A percentile compares a stretch with the other conserved stretches of the same genome.
These are phyloP conservation scores for Mortierella sp. DNA, from an alignment of 371 early-diverging fungal species.

Conservation along the genomic window DNA sequence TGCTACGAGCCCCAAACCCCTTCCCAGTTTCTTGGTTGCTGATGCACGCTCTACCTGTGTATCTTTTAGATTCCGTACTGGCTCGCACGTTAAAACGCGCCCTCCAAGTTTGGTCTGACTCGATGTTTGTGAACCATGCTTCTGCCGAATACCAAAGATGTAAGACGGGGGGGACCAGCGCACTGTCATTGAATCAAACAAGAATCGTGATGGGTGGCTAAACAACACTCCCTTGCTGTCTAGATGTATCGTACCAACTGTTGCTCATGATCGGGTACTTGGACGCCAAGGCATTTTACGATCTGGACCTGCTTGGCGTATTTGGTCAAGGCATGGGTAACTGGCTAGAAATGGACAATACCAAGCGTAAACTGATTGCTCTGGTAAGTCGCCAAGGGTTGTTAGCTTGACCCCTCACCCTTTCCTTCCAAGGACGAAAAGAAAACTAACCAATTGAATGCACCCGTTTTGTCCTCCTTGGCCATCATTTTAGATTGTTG, in stretches of 20 bases:
- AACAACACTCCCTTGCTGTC: background rate
- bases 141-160: constrained; percentile 40
- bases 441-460: too few relatives aligned
- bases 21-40: too few relatives aligned
- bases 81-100: constrained; percentile 20
- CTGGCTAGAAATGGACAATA: constrained; percentile 34
- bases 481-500: constrained; percentile 27
- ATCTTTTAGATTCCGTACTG: constrained; percentile 21
- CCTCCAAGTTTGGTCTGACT: constrained; percentile 41
- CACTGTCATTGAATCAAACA: background rate
- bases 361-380: constrained; percentile 22
- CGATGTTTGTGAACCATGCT: constrained; percentile 36
- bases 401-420: too few relatives aligned
- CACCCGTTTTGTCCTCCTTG: too few relatives aligned
- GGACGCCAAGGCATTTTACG: constrained; percentile 4
- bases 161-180: constrained; percentile 5
- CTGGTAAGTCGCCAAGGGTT: too few relatives aligned
- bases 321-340: constrained; percentile 25
- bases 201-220: background rate
- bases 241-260: constrained; percentile 36
- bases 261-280: constrained; percentile 36
- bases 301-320: constrained; percentile 10
- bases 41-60: background rate
- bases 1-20: too few relatives aligned
- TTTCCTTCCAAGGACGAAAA: too few relatives aligned